Evolutionary conservation across 805 yeast species (phyloP).

Genomic region (Debaryomyces maramus): DNA sequence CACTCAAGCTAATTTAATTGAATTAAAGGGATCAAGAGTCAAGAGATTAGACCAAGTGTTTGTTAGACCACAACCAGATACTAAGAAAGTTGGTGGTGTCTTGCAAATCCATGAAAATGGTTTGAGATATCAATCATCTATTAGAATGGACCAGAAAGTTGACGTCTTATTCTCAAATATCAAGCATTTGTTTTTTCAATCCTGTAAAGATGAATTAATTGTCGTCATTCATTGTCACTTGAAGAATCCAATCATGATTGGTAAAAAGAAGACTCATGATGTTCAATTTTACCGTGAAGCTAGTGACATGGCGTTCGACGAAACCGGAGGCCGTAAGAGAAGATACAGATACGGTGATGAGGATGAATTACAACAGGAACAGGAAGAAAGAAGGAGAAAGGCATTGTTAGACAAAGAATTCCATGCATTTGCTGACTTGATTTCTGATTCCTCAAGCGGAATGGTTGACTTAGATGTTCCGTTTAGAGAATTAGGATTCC

Average conservation of each 20-base stretch:
- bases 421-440: conserved; percentile 82
- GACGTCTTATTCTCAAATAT: conserved; percentile 89
- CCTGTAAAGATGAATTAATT: conserved; percentile 90
- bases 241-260: conserved; percentile 90
- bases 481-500: conserved; percentile 93
- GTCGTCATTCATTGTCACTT: conserved; percentile 91
- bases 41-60: conserved; percentile 84
- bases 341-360: conserved; percentile 92
- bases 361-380: conserved; percentile 97
- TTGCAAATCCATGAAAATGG: conserved; percentile 95
- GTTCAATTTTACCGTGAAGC: conserved; percentile 97
- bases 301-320: conserved; percentile 92
- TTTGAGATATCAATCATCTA: conserved; percentile 85
- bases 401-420: conserved; percentile 90
- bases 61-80: conserved; percentile 94
- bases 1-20: conserved; percentile 83
- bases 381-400: conserved; percentile 93
- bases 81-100: conserved; percentile 91
- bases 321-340: conserved; percentile 92
- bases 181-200: conserved; percentile 92
- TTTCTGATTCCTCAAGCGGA: conserved; percentile 85
- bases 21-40: conserved; percentile 80
- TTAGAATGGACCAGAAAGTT: conserved; percentile 80
- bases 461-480: conserved; percentile 88
- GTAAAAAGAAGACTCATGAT: conserved; percentile 92